Evolutionary conservation across 768 basidiomycete species (phyloP).

Genomic region (Candolleomyces aberdarensis): DNA sequence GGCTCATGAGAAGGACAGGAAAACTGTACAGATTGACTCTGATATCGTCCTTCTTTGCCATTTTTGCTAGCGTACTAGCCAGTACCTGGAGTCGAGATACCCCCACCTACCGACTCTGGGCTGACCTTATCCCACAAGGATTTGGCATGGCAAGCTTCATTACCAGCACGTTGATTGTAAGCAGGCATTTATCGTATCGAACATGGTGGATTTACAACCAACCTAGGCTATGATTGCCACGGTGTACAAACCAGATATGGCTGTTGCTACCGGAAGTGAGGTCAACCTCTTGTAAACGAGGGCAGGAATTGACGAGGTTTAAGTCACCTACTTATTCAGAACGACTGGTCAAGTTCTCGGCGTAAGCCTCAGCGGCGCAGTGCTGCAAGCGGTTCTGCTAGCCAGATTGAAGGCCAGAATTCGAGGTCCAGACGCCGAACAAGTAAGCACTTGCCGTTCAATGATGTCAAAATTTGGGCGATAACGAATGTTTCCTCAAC

Average conservation of each 20-base stretch:
- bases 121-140: conserved; percentile 77
- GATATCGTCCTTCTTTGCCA: conserved; percentile 53
- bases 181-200: conserved; percentile 24
- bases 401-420: conserved; percentile 71
- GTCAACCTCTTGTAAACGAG: conserved; percentile 26
- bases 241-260: conserved; percentile 77
- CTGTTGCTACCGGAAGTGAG: conserved; percentile 87
- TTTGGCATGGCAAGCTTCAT: conserved; percentile 84
- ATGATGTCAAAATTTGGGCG: conserved; percentile 5
- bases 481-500: conserved; percentile 1
- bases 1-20: conserved; percentile 85
- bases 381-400: conserved; percentile 79
- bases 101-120: conserved; percentile 62
- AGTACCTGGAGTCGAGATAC: conserved; percentile 65
- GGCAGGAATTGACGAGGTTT: conserved; percentile 12
- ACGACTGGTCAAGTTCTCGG: conserved; percentile 95
- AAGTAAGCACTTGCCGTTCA: conserved; percentile 45
- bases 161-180: conserved; percentile 81
- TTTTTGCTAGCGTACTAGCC: conserved; percentile 60
- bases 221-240: conserved; percentile 82
- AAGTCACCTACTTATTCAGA: conserved; percentile 91
- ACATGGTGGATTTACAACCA: conserved; percentile 9
- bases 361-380: conserved; percentile 81
- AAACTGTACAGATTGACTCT: conserved; percentile 79
- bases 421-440: conserved; percentile 65